These are phyloP conservation scores for Salix suchowensis DNA, from an alignment of 345 rosid genomes.

Conservation along the genomic window DNA sequence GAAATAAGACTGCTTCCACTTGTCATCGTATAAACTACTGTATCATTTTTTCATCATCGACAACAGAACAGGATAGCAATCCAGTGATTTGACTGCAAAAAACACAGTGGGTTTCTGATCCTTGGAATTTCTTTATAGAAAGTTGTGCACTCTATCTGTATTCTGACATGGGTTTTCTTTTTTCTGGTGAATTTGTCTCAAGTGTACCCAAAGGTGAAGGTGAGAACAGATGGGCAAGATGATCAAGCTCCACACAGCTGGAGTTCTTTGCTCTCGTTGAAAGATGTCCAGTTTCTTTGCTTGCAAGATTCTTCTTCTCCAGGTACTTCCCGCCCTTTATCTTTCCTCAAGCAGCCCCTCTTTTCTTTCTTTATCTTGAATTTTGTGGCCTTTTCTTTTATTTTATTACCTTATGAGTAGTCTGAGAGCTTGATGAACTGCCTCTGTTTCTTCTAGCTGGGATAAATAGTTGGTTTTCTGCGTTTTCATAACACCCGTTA, in stretches of 20 bases:
- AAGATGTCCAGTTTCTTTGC: conserved; percentile 47
- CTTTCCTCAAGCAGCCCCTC: neutral
- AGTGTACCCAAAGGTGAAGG: conserved; percentile 68
- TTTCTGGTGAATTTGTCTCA: neutral
- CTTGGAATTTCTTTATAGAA: neutral
- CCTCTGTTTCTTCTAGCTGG: neutral
- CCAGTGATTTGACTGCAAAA: neutral
- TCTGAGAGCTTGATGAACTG: neutral
- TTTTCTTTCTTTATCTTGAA: neutral
- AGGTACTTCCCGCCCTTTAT: conserved; percentile 22
- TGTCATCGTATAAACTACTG: neutral
- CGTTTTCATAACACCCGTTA: neutral
- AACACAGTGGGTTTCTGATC: conserved; percentile 11
- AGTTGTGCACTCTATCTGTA: neutral
- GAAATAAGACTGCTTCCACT: neutral
- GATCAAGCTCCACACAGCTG: conserved; percentile 22
- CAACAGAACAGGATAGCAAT: neutral
- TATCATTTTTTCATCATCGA: neutral
- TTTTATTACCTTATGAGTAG: neutral
- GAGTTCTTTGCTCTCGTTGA: conserved; percentile 40
- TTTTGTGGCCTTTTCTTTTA: neutral
- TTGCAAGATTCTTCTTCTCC: conserved; percentile 40
- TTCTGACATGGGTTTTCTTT: conserved; percentile 12
- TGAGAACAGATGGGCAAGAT: conserved; percentile 29
- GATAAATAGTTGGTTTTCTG: neutral